Conservation (phyloP, 2,329 filamentous ascomycete species). For the Curvularia verruculosa region DNA sequence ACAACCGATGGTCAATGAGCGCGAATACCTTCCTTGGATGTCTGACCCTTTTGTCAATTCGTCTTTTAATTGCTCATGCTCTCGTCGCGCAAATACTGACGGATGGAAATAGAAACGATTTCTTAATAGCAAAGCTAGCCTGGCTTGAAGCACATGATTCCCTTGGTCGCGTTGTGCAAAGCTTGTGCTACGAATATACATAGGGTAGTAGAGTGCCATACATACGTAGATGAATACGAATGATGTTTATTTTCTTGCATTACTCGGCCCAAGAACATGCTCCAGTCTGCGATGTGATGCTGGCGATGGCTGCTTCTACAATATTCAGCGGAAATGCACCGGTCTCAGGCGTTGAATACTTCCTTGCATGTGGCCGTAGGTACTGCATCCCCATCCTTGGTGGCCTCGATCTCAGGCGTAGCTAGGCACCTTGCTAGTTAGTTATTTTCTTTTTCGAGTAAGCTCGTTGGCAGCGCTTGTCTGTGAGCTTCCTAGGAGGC, state of each 20-base stretch:
- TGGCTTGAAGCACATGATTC: neutral
- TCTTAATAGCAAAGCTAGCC: neutral
- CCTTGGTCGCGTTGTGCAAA: neutral
- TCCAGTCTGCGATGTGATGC: neutral
- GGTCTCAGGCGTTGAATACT: neutral
- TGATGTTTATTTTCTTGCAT: neutral
- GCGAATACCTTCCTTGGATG: conserved; percentile 75
- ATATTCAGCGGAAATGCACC: neutral
- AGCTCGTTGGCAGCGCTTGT: neutral
- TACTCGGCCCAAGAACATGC: too few relatives aligned
- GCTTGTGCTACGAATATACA: neutral
- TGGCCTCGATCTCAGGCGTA: too few relatives aligned
- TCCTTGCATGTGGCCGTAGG: neutral
- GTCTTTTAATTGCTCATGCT: conserved; percentile 12
- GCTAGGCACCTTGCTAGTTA: neutral
- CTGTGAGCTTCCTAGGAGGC: neutral
- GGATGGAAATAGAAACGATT: conserved; percentile 14
- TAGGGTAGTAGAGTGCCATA: neutral
- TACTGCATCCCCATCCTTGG: neutral
- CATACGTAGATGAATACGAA: neutral
- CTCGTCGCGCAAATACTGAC: conserved; percentile 25
- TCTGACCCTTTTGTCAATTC: conserved; percentile 59
- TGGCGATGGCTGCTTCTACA: neutral
- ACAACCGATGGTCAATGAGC: conserved; percentile 69
- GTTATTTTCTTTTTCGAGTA: neutral